phyloP scores from a whole-genome alignment of 495 filamentous ascomycete genomes.

The Penicillium turbatum region DNA sequence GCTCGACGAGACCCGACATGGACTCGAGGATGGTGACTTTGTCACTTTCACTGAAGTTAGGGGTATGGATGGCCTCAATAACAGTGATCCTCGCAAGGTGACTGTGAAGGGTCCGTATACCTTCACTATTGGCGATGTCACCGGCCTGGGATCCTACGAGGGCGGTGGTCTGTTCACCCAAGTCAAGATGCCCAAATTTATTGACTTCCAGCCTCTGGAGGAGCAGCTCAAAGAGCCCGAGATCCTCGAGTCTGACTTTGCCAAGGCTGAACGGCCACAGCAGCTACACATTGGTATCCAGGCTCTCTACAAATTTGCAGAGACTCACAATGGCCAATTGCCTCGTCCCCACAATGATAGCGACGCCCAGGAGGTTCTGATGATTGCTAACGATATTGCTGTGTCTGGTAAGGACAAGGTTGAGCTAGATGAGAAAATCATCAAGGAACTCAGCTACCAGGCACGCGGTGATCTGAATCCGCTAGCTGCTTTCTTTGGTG shows the following conservation, averaged over 20 bases:
- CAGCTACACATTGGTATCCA: slow-evolving; percentile 93
- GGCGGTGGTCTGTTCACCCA: slow-evolving; percentile 86
- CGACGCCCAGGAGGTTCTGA: slow-evolving; percentile 75
- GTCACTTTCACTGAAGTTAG: slow-evolving; percentile 91
- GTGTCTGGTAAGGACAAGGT: slow-evolving; percentile 61
- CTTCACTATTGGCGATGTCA: slow-evolving; percentile 94
- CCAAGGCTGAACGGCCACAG: slow-evolving; percentile 91
- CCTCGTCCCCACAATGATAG: slow-evolving; percentile 78
- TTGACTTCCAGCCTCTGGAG: slow-evolving; percentile 80
- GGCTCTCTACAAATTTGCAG: slow-evolving; percentile 78
- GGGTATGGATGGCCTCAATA: slow-evolving; percentile 89
- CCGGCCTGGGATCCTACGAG: slow-evolving; percentile 76
- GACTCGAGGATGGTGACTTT: slow-evolving; percentile 92
- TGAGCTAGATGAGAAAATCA: slow-evolving; percentile 87
- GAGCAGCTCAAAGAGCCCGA: slow-evolving; percentile 80
- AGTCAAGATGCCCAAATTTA: slow-evolving; percentile 94
- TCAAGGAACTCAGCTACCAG: slow-evolving; percentile 92
- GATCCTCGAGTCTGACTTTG: slow-evolving; percentile 86
- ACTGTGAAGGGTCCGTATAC: slow-evolving; percentile 95
- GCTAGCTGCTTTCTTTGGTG: slow-evolving; percentile 94
- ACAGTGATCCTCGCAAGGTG: slow-evolving; percentile 76
- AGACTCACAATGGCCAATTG: slow-evolving; percentile 61
- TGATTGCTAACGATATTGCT: slow-evolving; percentile 65
- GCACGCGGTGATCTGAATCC: slow-evolving; percentile 88
- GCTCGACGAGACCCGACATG: slow-evolving; percentile 92